A percentile compares a stretch with the other conserved stretches of the same genome.
These are phyloP conservation scores for Persicaria maculosa DNA, from an alignment of 148 eudicot species.

Conservation along the genomic window DNA sequence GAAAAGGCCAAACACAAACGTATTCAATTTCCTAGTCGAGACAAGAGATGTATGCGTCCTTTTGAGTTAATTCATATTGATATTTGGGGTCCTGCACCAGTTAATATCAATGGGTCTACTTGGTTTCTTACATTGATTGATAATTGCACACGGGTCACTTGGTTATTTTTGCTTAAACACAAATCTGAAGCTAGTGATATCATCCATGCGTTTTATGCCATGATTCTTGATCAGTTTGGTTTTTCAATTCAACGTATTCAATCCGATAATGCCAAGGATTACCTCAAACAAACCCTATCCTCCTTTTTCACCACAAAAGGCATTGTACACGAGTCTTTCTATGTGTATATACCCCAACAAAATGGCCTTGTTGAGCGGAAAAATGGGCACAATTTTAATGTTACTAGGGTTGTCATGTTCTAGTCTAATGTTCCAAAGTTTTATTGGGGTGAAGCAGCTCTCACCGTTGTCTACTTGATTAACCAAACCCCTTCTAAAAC, in stretches of 20 bases:
- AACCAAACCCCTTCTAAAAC: too few relatives aligned
- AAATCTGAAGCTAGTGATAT: too few relatives aligned
- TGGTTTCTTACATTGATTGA: not conserved
- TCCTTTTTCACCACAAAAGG: not conserved
- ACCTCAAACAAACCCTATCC: not conserved
- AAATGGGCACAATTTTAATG: too few relatives aligned
- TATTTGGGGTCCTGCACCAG: not conserved
- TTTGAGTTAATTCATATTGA: not conserved
- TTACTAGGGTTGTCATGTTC: too few relatives aligned
- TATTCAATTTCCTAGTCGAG: not conserved
- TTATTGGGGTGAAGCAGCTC: too few relatives aligned
- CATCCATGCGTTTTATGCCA: too few relatives aligned
- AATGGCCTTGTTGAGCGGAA: not conserved
- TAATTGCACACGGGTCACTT: not conserved
- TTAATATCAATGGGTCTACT: not conserved
- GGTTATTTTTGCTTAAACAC: not conserved
- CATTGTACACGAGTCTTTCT: not conserved
- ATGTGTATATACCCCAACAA: not conserved
- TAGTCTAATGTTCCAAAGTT: too few relatives aligned
- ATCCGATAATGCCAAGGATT: not conserved
- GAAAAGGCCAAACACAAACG: not conserved
- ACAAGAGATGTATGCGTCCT: not conserved
- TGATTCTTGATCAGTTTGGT: too few relatives aligned
- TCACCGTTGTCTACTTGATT: too few relatives aligned
- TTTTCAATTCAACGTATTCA: too few relatives aligned